Evolutionary conservation across 441 rosid species (phyloP).

Genomic region (Jatropha multifida): DNA sequence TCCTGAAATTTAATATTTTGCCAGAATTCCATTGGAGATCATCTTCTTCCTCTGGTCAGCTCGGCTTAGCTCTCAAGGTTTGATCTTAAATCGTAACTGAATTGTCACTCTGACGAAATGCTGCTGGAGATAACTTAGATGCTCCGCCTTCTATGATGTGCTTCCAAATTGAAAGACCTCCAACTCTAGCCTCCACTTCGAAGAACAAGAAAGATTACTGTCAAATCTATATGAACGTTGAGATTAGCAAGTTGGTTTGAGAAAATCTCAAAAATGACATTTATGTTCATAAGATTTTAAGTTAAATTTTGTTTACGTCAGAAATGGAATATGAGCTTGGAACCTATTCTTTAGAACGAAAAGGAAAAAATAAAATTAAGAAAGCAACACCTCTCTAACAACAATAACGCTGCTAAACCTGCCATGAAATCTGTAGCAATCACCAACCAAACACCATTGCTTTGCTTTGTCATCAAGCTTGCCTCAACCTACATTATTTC

Average conservation of each 20-base stretch:
- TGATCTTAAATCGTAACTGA: too few species aligned
- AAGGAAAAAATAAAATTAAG: not conserved
- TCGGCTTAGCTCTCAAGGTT: too few species aligned
- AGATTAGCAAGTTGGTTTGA: not conserved
- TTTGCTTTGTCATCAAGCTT: conserved; percentile 27
- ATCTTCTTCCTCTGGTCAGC: too few species aligned
- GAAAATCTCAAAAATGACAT: too few species aligned
- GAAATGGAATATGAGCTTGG: not conserved
- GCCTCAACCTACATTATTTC: not conserved
- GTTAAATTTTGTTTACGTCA: not conserved
- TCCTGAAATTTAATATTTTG: too few species aligned
- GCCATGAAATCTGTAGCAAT: conserved; percentile 23
- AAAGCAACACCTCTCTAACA: not conserved
- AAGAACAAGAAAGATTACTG: too few species aligned
- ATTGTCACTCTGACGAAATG: too few species aligned
- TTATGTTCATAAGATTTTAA: not conserved
- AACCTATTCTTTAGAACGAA: not conserved
- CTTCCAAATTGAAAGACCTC: too few species aligned
- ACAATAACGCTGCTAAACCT: not conserved
- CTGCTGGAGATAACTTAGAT: too few species aligned
- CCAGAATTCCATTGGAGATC: too few species aligned
- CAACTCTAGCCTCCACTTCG: too few species aligned
- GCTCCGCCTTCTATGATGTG: too few species aligned
- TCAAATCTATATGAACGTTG: not conserved
- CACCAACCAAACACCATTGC: conserved; percentile 29